Conservation (phyloP, 2,329 filamentous ascomycete genomes). For the Alternaria arbusti region DNA sequence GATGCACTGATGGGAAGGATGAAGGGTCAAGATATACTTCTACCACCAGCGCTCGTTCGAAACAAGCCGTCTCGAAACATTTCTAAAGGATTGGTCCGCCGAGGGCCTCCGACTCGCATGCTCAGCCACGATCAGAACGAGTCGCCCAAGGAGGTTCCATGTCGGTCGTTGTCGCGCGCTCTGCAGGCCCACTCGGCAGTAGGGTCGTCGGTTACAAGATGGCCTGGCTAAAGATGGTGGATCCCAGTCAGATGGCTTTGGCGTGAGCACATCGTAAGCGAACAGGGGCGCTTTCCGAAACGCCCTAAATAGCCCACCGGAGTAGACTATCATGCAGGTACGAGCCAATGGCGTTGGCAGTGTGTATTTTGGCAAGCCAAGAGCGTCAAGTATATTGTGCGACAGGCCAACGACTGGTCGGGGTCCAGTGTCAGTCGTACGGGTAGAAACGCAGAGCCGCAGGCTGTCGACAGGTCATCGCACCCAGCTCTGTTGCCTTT, state of each 20-base stretch:
- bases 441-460: constrained; percentile 2
- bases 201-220: constrained; percentile 20
- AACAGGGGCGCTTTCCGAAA: constrained; percentile 39
- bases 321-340: constrained; percentile 32
- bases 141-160: constrained; percentile 21
- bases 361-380: constrained; percentile 10
- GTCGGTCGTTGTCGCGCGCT: constrained; percentile 42
- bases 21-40: constrained; percentile 36
- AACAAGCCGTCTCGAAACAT: constrained; percentile 35
- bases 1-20: constrained; percentile 17
- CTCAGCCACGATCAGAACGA: constrained; percentile 34
- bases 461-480: not conserved
- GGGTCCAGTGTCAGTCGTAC: constrained; percentile 1
- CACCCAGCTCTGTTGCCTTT: not conserved
- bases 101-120: constrained; percentile 17
- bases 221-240: constrained; percentile 18
- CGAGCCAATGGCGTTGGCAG: constrained; percentile 19
- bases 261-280: constrained; percentile 19
- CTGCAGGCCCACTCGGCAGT: constrained; percentile 25
- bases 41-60: constrained; percentile 25
- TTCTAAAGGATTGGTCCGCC: constrained; percentile 20
- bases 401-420: constrained; percentile 13
- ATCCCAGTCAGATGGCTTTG: constrained; percentile 24
- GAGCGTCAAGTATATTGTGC: constrained; percentile 24
- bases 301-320: constrained; percentile 30